These are phyloP conservation scores for Barnettozyma botsteinii DNA, from an alignment of 805 yeast species.

Conservation along the genomic window DNA sequence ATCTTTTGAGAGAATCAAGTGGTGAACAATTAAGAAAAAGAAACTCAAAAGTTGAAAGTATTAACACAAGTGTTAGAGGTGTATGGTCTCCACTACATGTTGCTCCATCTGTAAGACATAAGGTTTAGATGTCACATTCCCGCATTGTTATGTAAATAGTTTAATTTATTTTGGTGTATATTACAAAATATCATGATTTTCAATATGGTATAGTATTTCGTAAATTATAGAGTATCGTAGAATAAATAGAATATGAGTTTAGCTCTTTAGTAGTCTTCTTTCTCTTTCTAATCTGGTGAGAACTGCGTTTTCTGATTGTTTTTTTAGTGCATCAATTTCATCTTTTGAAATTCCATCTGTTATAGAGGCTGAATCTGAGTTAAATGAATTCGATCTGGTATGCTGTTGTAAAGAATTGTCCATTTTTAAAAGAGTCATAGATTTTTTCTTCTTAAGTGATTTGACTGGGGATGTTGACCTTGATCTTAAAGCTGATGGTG, in stretches of 20 bases:
- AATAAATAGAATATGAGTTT: not conserved
- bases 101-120: slow-evolving; percentile 43
- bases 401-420: slow-evolving; percentile 13
- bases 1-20: slow-evolving; percentile 57
- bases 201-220: not conserved
- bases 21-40: slow-evolving; percentile 56
- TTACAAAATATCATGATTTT: not conserved
- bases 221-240: not conserved
- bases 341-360: slow-evolving; percentile 17
- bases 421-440: slow-evolving; percentile 23
- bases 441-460: slow-evolving; percentile 23
- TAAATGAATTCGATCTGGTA: slow-evolving; percentile 10
- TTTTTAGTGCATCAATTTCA: slow-evolving; percentile 12
- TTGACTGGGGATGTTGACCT: slow-evolving; percentile 23
- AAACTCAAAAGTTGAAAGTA: slow-evolving; percentile 75
- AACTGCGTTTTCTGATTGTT: slow-evolving; percentile 25
- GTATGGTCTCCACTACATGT: slow-evolving; percentile 96
- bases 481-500: slow-evolving; percentile 20
- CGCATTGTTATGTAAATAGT: slow-evolving; percentile 1
- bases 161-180: not conserved
- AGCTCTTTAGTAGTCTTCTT: slow-evolving; percentile 9
- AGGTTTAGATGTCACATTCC: slow-evolving; percentile 12
- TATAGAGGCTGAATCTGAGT: slow-evolving; percentile 9
- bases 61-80: slow-evolving; percentile 86
- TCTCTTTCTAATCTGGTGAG: slow-evolving; percentile 25